Evolutionary conservation across 345 rosid genomes (phyloP).

Genomic region (Dovyalis caffra): DNA sequence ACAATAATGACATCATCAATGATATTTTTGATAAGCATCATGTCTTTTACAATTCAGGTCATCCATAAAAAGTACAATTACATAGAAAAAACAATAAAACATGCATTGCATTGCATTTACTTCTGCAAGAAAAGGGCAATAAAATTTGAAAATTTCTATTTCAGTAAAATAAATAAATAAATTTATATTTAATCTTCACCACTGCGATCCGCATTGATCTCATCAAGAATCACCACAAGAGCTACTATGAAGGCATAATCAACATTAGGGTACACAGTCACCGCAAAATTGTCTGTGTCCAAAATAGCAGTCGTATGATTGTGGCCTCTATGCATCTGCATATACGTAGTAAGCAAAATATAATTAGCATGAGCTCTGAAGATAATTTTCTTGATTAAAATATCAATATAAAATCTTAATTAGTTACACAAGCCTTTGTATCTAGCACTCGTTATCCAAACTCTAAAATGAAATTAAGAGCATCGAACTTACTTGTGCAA

Average conservation of each 20-base stretch:
- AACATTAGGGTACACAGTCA: constrained; percentile 38
- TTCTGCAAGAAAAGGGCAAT: too few species aligned
- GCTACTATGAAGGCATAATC: constrained; percentile 39
- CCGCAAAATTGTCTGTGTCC: constrained; percentile 24
- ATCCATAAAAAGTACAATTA: too few species aligned
- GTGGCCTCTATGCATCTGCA: constrained; percentile 43
- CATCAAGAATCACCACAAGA: constrained; percentile 38
- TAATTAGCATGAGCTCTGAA: background rate
- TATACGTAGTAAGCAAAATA: background rate
- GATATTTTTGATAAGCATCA: too few species aligned
- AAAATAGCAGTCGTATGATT: constrained; percentile 15
- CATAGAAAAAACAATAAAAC: too few species aligned
- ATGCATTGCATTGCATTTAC: too few species aligned
- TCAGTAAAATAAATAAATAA: background rate
- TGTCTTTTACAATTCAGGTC: too few species aligned
- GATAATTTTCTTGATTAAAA: too few species aligned
- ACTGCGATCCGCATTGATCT: constrained; percentile 29
- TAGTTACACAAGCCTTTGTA: background rate
- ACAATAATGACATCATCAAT: too few species aligned
- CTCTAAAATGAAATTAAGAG: too few species aligned
- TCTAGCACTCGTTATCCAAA: too few species aligned
- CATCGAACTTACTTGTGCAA: constrained; percentile 36
- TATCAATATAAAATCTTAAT: background rate
- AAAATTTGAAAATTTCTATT: too few species aligned
- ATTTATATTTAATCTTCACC: constrained; percentile 1